A percentile compares a stretch with the other conserved stretches of the same genome.
Conservation (phyloP, 495 filamentous ascomycete species). For the Sporormia fimetaria region DNA sequence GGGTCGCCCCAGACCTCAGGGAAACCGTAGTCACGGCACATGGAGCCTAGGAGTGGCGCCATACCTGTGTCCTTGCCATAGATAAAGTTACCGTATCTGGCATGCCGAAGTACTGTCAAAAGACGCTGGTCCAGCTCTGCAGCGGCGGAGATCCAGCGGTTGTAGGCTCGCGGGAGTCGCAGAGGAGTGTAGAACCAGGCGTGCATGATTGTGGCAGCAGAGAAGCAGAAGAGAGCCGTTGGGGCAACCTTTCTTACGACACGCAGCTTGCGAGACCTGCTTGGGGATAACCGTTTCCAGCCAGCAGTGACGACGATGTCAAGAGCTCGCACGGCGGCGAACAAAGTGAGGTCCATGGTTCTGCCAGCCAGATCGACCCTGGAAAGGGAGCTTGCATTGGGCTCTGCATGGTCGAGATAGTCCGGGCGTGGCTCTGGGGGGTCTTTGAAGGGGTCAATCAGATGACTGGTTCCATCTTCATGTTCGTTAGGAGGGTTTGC, state of each 20-base stretch:
- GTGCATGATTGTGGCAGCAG: constrained; percentile 80
- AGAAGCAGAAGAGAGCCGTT: constrained; percentile 62
- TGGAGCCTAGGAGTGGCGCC: constrained; percentile 54
- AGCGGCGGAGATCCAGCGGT: constrained; percentile 71
- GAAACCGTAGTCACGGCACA: constrained; percentile 64
- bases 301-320: constrained; percentile 57
- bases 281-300: constrained; percentile 40
- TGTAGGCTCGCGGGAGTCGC: constrained; percentile 62
- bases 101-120: constrained; percentile 59
- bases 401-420: constrained; percentile 1
- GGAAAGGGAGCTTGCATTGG: background rate
- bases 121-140: constrained; percentile 72
- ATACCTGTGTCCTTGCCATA: constrained; percentile 75
- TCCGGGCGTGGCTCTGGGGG: constrained; percentile 7
- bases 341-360: constrained; percentile 79
- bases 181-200: constrained; percentile 70
- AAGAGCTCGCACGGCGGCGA: constrained; percentile 61
- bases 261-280: background rate
- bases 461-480: constrained; percentile 1
- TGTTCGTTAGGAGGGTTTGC: background rate
- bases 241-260: constrained; percentile 47
- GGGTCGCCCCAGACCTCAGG: constrained; percentile 71
- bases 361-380: constrained; percentile 45
- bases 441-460: constrained; percentile 16
- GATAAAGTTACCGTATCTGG: constrained; percentile 34